phyloP scores from a whole-genome alignment of 352 stramenopile genomes.

The Aphanomyces euteiches region DNA sequence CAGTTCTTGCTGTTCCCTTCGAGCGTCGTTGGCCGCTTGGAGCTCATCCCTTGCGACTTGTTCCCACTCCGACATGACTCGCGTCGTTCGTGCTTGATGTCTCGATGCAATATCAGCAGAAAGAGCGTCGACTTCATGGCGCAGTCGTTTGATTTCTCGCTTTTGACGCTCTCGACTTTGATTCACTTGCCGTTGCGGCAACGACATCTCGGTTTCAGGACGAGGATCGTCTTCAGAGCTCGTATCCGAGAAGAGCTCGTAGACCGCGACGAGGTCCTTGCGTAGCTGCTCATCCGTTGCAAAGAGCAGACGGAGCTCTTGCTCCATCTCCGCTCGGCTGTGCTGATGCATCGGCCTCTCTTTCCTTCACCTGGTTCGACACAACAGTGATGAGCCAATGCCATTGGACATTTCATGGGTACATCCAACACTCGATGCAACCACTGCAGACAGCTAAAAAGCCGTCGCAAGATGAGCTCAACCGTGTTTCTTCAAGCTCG shows the following conservation, averaged over 20 bases:
- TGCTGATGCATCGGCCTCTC: no score
- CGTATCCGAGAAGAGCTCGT: neutral
- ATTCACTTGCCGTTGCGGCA: neutral
- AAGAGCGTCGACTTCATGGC: neutral
- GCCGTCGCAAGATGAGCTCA: no score
- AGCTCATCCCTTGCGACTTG: neutral
- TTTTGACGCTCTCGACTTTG: neutral
- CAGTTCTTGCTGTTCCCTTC: neutral
- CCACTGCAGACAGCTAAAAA: no score
- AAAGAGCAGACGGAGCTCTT: neutral
- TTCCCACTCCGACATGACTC: neutral
- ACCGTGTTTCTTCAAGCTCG: no score
- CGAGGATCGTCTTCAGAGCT: neutral
- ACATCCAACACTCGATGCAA: no score
- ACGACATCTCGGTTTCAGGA: neutral
- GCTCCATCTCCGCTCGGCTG: neutral
- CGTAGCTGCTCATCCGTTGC: neutral
- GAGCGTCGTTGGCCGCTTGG: neutral
- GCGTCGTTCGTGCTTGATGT: neutral
- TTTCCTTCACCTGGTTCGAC: no score
- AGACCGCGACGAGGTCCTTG: neutral
- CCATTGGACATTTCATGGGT: no score
- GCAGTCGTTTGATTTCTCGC: constrained; percentile 1
- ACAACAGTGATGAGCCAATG: no score
- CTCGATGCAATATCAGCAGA: neutral